These are phyloP conservation scores for Nakaseomyces uthaithaninus DNA, from an alignment of 1,139 yeast genomes.

Conservation along the genomic window DNA sequence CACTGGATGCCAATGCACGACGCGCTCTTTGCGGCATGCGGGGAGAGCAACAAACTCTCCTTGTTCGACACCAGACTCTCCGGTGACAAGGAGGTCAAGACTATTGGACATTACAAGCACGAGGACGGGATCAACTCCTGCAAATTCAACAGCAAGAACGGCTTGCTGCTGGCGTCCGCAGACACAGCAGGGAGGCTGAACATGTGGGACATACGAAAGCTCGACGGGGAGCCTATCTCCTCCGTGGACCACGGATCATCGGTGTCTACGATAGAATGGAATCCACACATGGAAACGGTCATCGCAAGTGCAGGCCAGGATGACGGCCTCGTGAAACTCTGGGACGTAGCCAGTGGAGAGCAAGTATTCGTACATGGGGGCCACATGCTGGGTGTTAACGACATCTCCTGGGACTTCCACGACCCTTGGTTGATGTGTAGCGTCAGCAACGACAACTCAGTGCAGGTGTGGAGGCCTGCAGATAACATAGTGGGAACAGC, in stretches of 20 bases:
- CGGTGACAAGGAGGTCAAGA: slow-evolving; percentile 12
- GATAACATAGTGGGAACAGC: slow-evolving; percentile 21
- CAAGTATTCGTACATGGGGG: slow-evolving; percentile 77
- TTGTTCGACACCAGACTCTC: slow-evolving; percentile 43
- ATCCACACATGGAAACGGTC: slow-evolving; percentile 50
- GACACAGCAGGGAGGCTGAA: slow-evolving; percentile 51
- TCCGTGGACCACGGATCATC: slow-evolving; percentile 45
- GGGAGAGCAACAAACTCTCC: slow-evolving; percentile 45
- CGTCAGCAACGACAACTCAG: slow-evolving; percentile 80
- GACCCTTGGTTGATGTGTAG: slow-evolving; percentile 74
- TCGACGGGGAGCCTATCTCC: slow-evolving; percentile 30
- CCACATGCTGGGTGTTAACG: slow-evolving; percentile 81
- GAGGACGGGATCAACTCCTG: slow-evolving; percentile 53
- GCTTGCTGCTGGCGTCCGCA: slow-evolving; percentile 58
- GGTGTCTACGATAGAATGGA: slow-evolving; percentile 72
- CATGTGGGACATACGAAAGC: slow-evolving; percentile 62
- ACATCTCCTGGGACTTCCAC: slow-evolving; percentile 77
- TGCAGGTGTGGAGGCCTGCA: slow-evolving; percentile 77
- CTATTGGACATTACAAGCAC: slow-evolving; percentile 32
- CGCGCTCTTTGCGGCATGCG: slow-evolving; percentile 47
- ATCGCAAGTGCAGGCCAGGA: slow-evolving; percentile 62
- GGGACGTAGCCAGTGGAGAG: slow-evolving; percentile 48
- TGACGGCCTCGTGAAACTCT: slow-evolving; percentile 62
- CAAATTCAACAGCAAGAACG: slow-evolving; percentile 52
- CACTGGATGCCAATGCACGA: slow-evolving; percentile 56